Percentiles rank a stretch among this genome's conserved stretches.
These are phyloP conservation scores for Zoysia matrella DNA, from an alignment of 202 grass and related monocot species.

Conservation along the genomic window DNA sequence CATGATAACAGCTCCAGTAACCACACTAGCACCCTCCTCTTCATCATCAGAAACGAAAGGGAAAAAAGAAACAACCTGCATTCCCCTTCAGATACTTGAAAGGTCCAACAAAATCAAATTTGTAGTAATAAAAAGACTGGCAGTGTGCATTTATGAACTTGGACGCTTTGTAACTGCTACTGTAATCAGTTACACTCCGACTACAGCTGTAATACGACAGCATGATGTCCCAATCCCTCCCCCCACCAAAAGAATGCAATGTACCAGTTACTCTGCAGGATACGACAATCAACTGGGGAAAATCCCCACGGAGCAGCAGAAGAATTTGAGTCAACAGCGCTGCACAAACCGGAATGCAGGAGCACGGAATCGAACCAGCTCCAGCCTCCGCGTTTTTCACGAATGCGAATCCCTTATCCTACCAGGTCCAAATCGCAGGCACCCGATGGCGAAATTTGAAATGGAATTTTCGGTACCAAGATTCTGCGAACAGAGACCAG, in stretches of 20 bases:
- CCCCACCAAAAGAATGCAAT: not conserved
- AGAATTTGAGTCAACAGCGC: not conserved
- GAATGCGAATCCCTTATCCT: not conserved
- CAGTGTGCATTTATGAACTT: too few relatives aligned
- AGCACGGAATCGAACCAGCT: slow-evolving; percentile 9
- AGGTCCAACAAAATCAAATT: slow-evolving; percentile 16
- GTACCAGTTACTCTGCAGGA: not conserved
- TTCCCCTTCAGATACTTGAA: slow-evolving; percentile 5
- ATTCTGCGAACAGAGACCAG: not conserved
- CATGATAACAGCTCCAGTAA: slow-evolving; percentile 12
- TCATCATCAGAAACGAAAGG: slow-evolving; percentile 1
- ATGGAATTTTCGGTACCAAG: not conserved
- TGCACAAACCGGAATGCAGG: slow-evolving; percentile 31
- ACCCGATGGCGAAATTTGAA: slow-evolving; percentile 21
- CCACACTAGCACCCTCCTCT: not conserved
- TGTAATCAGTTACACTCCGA: too few relatives aligned
- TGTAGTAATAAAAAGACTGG: too few relatives aligned
- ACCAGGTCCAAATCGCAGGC: slow-evolving; percentile 7
- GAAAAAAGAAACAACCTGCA: not conserved
- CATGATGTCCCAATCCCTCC: not conserved
- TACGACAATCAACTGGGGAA: not conserved
- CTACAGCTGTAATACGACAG: not conserved
- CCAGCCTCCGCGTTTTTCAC: not conserved
- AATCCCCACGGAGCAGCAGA: not conserved
- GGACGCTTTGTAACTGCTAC: too few relatives aligned